Evolutionary conservation across 2,329 filamentous ascomycete genomes (phyloP).

Genomic region (Talaromyces sp.): DNA sequence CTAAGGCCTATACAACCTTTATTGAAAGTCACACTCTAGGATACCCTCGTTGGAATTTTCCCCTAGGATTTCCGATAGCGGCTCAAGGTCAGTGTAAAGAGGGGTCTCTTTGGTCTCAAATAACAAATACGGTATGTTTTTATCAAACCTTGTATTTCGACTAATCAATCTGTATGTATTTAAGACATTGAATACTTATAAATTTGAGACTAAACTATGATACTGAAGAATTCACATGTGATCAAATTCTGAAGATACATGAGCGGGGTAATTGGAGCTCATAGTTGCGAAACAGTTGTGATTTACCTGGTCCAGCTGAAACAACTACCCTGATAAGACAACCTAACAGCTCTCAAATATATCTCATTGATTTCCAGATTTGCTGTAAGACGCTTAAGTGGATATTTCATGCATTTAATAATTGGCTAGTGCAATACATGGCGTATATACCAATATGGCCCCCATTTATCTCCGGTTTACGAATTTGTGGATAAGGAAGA

Average conservation of each 20-base stretch:
- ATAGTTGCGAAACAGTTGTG: background rate
- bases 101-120: background rate
- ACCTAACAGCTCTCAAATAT: background rate
- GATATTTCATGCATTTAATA: background rate
- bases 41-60: background rate
- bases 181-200: background rate
- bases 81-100: background rate
- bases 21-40: background rate
- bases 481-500: background rate
- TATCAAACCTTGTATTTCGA: background rate
- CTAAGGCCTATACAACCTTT: background rate
- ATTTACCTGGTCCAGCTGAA: too few relatives aligned
- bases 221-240: background rate
- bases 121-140: background rate
- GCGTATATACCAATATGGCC: background rate
- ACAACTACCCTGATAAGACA: background rate
- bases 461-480: background rate
- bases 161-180: background rate
- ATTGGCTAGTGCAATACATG: background rate
- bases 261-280: background rate
- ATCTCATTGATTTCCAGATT: background rate
- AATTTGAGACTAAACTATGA: background rate
- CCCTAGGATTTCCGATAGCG: background rate
- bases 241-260: background rate
- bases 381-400: background rate